Base-by-base conservation (phyloP, 176 grass and related monocot species). In the Triticum timopheevii region DNA sequence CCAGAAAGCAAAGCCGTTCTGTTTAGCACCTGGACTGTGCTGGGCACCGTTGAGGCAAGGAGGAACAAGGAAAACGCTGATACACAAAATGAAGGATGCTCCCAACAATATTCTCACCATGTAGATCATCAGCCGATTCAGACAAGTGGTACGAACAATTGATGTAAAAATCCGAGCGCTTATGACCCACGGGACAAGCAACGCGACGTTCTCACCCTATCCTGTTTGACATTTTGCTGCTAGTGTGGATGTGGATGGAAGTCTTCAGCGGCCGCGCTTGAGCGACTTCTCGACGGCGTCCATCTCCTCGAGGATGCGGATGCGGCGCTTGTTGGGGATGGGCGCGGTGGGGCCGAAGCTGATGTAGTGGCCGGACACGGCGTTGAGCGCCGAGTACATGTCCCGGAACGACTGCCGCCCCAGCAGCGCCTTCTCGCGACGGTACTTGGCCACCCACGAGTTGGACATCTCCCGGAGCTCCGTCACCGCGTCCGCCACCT, bases 331-430 rank as follows among this genome's bases (percentile, higher is more conserved):
- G 77, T 89, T 82, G 12, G 94, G 97, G 84, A 99, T 99, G 80
- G 97, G 89, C 38, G 94, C 97, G 3, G 92, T 97, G 85, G 97
- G 94, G 83, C 97, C 97, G 83, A 99, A 99, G 89, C 97, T 97
- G 91, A 99, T 92, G 91, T 99, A 99, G 89, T 99, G 97, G 17
- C 94, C 97, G 3, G 97, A 99, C 17, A 97, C 92, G 79, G 97
- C 97, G 82, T 99, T 99, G 81, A 99, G 87, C 54, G 97, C 97
- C 28, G 97, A 97, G 87, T 99, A 99, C 88, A 97, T 97, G 82
- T 99, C 97, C 72, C 97, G 82, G 90, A 99, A 99, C 35, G 97
- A 99, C 11, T 89, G 27, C 36, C 94, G 80, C 8, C 92, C 97
- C 58, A 99, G 94, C 78, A 97, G 90, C 25, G 61, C 44, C 85